Conservation (phyloP, 305 asterid species). For the Fraxinus sp. region DNA sequence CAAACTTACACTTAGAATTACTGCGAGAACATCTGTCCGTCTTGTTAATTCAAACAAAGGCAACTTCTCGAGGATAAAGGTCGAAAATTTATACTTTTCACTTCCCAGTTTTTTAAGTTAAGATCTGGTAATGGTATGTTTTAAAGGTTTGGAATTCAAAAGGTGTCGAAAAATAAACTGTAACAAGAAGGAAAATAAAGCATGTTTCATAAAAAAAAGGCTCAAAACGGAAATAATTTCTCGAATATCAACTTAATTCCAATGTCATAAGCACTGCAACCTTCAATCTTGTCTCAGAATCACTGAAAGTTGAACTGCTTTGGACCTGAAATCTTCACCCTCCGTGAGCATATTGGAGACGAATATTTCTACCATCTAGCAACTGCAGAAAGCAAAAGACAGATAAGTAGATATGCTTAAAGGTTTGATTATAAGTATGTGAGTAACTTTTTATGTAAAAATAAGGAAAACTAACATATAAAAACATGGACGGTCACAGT, state of each 20-base stretch:
- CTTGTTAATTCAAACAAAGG: background rate
- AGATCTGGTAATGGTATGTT: background rate
- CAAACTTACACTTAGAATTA: background rate
- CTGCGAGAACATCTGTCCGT: background rate
- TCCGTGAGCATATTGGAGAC: conserved; percentile 45
- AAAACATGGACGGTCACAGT: too few relatives aligned
- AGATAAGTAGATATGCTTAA: background rate
- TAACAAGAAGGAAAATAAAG: background rate
- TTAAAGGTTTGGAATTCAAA: background rate
- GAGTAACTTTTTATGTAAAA: too few relatives aligned
- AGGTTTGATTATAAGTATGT: background rate
- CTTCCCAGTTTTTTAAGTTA: background rate
- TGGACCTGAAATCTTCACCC: conserved; percentile 28
- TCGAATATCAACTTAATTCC: background rate
- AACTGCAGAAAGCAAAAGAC: conserved; percentile 36
- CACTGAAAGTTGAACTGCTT: background rate
- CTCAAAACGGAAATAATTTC: background rate
- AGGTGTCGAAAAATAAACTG: background rate
- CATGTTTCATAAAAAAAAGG: background rate
- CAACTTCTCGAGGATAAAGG: background rate
- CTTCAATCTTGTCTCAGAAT: background rate
- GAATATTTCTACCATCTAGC: conserved; percentile 68
- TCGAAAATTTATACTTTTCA: background rate
- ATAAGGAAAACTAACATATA: too few relatives aligned
- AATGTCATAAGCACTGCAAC: background rate